Evolutionary conservation across 306 rosid species (phyloP), one percentile per base, ranked within the genome.

Genomic region (Begonia loranthoides): DNA sequence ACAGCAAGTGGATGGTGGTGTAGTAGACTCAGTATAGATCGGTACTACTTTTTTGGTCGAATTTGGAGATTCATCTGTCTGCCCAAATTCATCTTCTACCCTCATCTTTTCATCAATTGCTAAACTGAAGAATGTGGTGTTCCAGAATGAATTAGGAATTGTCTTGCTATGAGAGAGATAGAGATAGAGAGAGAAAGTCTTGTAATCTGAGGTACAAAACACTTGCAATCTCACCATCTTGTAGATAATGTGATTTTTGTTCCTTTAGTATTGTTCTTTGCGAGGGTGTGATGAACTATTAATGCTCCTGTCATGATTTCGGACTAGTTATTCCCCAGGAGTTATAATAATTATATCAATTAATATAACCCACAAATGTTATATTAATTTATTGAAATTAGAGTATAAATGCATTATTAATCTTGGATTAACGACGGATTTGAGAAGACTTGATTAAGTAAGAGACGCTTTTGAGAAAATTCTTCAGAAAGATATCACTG

Each of bases 1-100:
- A 66, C 97, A 90, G 73, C 95, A 79, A 70, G 94, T 68, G 40
- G 97, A 79, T 57, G 83, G 77, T 59, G 77, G 78, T 57, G 95
- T 28, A 59, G 78, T 78, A 60, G 95, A 22, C 28, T 22, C 28
- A 4, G 28, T 22, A 28, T 28, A 28, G 34, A 3, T 28, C 34
- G 34, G 34, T 28, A 2, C 34, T 28, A 28, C 5, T 28, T 28
- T 28, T 44, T 45, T 57, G 15, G 16, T 51, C 38, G 51, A 63
- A 54, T 28, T 2, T 39, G 53, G 53, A 45, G 16, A 22, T 57
- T 57, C 21, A 57, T 22, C 36, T 47, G 34, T 28, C 34, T 28
- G 34, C 34, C 34, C 4, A 28, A 28, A 28, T 28, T 6, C 34
- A 28, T 28, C 34, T 28, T 3, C 34, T 28, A 28, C 34, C 34